A percentile compares a stretch with the other conserved stretches of the same genome.
phyloP scores from a whole-genome alignment of 2,329 filamentous ascomycete species.

The Furcasterigmium sp. region DNA sequence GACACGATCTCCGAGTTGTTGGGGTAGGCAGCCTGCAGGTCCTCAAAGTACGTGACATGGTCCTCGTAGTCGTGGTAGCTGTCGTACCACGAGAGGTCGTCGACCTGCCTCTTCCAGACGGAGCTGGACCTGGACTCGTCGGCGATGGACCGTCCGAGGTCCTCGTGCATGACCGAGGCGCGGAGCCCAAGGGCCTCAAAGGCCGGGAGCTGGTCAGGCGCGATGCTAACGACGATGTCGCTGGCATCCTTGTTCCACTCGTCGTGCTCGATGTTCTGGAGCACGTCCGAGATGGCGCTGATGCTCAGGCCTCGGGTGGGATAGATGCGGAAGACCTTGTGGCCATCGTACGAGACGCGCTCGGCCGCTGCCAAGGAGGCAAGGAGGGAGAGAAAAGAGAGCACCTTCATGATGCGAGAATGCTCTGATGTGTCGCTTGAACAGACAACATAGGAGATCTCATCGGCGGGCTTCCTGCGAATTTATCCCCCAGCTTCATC shows the following conservation, averaged over 20 bases:
- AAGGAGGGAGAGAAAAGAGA: slow-evolving; percentile 4
- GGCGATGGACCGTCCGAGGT: slow-evolving; percentile 21
- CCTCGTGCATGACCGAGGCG: slow-evolving; percentile 19
- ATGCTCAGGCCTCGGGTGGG: background rate
- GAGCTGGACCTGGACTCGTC: slow-evolving; percentile 15
- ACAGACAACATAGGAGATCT: no score
- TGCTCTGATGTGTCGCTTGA: no score
- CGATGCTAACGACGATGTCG: slow-evolving; percentile 24
- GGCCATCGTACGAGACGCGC: slow-evolving; percentile 34
- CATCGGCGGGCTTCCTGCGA: no score
- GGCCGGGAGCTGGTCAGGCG: slow-evolving; percentile 18
- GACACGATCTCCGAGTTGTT: slow-evolving; percentile 40
- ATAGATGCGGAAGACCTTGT: slow-evolving; percentile 36
- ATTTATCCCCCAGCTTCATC: background rate
- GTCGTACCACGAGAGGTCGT: slow-evolving; percentile 39
- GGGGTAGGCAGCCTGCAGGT: slow-evolving; percentile 33
- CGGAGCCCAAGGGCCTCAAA: slow-evolving; percentile 23
- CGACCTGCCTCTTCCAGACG: slow-evolving; percentile 15
- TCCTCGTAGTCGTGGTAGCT: slow-evolving; percentile 44
- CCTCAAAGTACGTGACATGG: slow-evolving; percentile 37
- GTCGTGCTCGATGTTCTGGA: background rate
- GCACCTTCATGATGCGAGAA: slow-evolving; percentile 7
- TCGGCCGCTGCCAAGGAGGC: slow-evolving; percentile 6
- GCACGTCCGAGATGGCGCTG: background rate
- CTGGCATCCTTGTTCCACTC: background rate